Base-by-base conservation (phyloP, 2,329 filamentous ascomycete species). In the Pseudocercospora ulei region DNA sequence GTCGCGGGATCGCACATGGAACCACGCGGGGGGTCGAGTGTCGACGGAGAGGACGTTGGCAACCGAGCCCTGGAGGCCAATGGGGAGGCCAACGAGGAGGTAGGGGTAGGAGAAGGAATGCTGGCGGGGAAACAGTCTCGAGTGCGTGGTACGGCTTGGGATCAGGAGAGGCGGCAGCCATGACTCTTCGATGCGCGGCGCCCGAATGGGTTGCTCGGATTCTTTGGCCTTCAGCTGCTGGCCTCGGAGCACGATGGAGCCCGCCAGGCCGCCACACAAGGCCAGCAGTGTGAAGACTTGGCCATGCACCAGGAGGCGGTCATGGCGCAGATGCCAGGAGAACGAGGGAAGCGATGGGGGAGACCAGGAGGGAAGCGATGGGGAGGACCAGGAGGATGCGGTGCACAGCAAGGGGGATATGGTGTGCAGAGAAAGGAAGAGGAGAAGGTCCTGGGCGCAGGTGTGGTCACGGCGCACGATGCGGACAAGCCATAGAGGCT, bases 101-200 rank as follows among this genome's bases (percentile, higher is more conserved):
- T 85, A 84, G 0, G 78, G 76, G 55, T 84, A 83, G 1, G 65
- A 65, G 53, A 87, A 86, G 0, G 69, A 69, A 55, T 85, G 77
- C 42, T 70, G 73, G 53, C 75, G 69, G 0, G 81, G 81, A 41
- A 79, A 76, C n/a, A 80, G 56, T 11, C 80, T 68, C 3, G 71
- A 65, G 56, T 86, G 81, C 2, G 70, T 76, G 8, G 76, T 82
- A 28, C 64, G 66, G 51, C 75, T 76, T 5, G 79, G 78, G 26
- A 85, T 73, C 7, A 86, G 61, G 39, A 75, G 60, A 2, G 73
- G 69, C 35, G 60, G 59, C 7, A 61, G 43, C 5, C 58, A 44
- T 18, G 56, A 51, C 35, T 60, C 56, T 8, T 57, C 53, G 35
- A 58, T 59, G 3, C 37, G 43, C 20, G 50, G 49, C 38, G 41